Percentiles rank a stretch among this genome's conserved stretches.
Evolutionary conservation across 208 protist species (phyloP).

Genomic region (Trypanosoma avium): DNA sequence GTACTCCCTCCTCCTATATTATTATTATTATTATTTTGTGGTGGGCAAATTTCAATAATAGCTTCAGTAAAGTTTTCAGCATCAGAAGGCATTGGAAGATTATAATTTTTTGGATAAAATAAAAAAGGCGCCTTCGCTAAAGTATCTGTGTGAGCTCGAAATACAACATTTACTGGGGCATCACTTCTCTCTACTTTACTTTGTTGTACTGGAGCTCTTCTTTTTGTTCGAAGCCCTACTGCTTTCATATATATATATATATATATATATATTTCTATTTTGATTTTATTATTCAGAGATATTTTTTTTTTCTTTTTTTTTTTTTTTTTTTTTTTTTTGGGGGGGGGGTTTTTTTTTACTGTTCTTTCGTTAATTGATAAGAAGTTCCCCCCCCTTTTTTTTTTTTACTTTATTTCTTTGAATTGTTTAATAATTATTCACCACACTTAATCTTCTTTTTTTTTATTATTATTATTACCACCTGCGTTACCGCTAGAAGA

Average conservation of each 20-base stretch:
- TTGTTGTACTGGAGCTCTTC: constrained; percentile 37
- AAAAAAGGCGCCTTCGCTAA: constrained; percentile 70
- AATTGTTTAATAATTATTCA: no score
- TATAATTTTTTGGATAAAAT: constrained; percentile 78
- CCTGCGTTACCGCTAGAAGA: no score
- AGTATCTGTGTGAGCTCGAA: constrained; percentile 63
- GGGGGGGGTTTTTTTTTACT: background rate
- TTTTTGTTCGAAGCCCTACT: constrained; percentile 41
- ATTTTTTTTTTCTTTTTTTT: background rate
- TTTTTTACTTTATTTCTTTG: no score
- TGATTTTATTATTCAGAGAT: no score
- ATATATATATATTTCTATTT: background rate
- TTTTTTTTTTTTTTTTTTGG: background rate
- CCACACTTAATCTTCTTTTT: no score
- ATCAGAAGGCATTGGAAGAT: constrained; percentile 27
- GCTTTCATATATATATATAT: constrained; percentile 22
- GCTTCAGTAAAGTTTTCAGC: constrained; percentile 19
- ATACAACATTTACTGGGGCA: constrained; percentile 67
- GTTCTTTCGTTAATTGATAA: no score
- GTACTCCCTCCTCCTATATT: constrained; percentile 1
- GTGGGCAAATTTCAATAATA: constrained; percentile 25
- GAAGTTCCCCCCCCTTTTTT: background rate
- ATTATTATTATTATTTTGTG: background rate
- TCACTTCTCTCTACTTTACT: constrained; percentile 37
- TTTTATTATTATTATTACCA: no score